phyloP scores from a whole-genome alignment of 1,139 yeast genomes.

The Zygosaccharomyces sapae region DNA sequence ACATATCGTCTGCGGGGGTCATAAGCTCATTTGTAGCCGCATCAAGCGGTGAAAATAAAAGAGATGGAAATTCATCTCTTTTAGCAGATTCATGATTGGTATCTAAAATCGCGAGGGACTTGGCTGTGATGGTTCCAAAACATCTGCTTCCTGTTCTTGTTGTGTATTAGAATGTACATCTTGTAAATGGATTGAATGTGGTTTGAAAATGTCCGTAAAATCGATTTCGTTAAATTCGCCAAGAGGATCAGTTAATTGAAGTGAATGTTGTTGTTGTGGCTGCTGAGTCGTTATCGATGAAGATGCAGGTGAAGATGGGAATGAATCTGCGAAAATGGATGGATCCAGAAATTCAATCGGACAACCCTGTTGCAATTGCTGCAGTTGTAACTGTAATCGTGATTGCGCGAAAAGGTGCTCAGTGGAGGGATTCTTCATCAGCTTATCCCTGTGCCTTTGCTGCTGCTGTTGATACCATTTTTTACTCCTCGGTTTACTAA shows the following conservation, averaged over 20 bases:
- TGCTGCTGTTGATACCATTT: constrained; percentile 13
- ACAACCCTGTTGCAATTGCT: neutral
- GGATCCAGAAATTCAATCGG: neutral
- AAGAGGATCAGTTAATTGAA: constrained; percentile 5
- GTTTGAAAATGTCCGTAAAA: constrained; percentile 34
- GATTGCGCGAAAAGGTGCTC: constrained; percentile 13
- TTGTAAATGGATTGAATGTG: constrained; percentile 11
- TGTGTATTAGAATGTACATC: constrained; percentile 13
- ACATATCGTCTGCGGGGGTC: constrained; percentile 5
- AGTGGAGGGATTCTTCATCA: constrained; percentile 18
- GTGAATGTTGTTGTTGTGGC: neutral
- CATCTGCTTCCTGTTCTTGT: neutral
- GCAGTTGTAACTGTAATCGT: neutral
- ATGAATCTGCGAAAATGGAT: constrained; percentile 6
- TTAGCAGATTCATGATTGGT: constrained; percentile 2
- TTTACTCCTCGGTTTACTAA: constrained; percentile 20
- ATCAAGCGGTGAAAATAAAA: constrained; percentile 6
- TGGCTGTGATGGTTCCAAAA: constrained; percentile 2
- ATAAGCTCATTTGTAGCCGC: constrained; percentile 6
- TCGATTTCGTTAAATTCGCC: constrained; percentile 33
- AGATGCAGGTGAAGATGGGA: constrained; percentile 6
- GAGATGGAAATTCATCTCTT: constrained; percentile 2
- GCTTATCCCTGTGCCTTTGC: constrained; percentile 12
- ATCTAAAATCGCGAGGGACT: constrained; percentile 2
- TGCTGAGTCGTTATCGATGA: constrained; percentile 3